These are phyloP conservation scores for Selaginella tamariscina DNA, from an alignment of 75 land plant genomes.

Conservation along the genomic window DNA sequence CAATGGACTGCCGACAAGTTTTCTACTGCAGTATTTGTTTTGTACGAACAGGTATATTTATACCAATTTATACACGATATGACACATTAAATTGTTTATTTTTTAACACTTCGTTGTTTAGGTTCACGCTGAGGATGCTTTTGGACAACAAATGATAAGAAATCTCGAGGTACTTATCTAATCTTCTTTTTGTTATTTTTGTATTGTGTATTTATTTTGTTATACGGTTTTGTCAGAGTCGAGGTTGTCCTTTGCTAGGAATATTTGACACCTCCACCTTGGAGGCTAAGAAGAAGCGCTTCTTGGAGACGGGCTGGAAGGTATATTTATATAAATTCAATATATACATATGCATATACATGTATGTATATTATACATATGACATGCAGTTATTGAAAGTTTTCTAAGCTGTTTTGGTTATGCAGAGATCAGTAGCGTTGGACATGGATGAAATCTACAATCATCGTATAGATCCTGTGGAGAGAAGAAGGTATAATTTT, in stretches of 20 bases:
- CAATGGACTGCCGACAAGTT: slow-evolving; percentile 77
- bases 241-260: slow-evolving; percentile 81
- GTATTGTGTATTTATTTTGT: not conserved
- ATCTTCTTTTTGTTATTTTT: not conserved
- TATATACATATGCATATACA: not conserved
- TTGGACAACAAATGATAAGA: slow-evolving; percentile 95
- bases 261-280: slow-evolving; percentile 82
- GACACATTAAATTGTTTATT: slow-evolving; percentile 4
- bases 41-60: slow-evolving; percentile 85
- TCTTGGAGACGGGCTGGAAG: slow-evolving; percentile 88
- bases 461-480: slow-evolving; percentile 54
- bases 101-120: slow-evolving; percentile 18
- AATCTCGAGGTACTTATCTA: slow-evolving; percentile 69
- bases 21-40: slow-evolving; percentile 71
- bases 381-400: not conserved
- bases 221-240: slow-evolving; percentile 45
- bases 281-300: slow-evolving; percentile 62
- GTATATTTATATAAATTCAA: slow-evolving; percentile 32
- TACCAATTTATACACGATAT: not conserved
- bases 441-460: slow-evolving; percentile 76
- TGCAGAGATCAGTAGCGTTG: slow-evolving; percentile 69
- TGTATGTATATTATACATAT: not conserved
- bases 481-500: slow-evolving; percentile 53
- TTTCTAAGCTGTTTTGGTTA: not conserved
- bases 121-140: slow-evolving; percentile 98